Evolutionary conservation across 805 yeast species (phyloP), one percentile per base, ranked within the genome.

Genomic region (Hanseniaspora lachancei): DNA sequence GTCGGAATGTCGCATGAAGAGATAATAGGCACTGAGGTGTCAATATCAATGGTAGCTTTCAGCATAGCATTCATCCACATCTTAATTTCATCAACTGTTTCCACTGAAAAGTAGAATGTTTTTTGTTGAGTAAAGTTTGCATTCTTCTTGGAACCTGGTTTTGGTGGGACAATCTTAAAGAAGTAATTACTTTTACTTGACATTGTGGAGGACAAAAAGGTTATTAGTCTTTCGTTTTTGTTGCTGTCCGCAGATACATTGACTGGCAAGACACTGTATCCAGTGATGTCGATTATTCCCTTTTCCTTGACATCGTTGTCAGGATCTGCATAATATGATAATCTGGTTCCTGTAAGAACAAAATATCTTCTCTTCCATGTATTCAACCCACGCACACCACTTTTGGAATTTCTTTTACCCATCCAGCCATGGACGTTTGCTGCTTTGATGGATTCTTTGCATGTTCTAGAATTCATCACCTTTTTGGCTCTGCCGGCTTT

Each of bases 1-100:
- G 97, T 91, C n/a, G 98, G 97, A 0, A 97, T 88, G 13, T 85
- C 83, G 67, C 95, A 91, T 16, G 96, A 85, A 58, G 95, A 84
- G 10, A 89, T 83, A 1, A 88, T 93, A 0, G 98, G 97, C 15
- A 86, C 87, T 1, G 86, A 70, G 57, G 93, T 97, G 70, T 93
- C 98, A 56, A 95, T 76, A 66, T 93, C 99, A 62, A 93, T 95
- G 0, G 97, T 93, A 0, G 97, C 95, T 58, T 89, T 88, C 80
- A 89, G 86, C 58, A 93, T 73, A 0, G 96, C 95, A 54, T 89
- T 85, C 81, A 89, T 81, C 99, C 99, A 93, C 2, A 77, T 78
- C 65, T 96, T 77, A 96, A 91, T 85, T 60, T 91, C 97, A 50
- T 88, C 95, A 57, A 76, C 79, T 0, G 87, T 77, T 50, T 93